Conservation (phyloP, 148 eudicot genomes). For the Nepenthes mirabilis region DNA sequence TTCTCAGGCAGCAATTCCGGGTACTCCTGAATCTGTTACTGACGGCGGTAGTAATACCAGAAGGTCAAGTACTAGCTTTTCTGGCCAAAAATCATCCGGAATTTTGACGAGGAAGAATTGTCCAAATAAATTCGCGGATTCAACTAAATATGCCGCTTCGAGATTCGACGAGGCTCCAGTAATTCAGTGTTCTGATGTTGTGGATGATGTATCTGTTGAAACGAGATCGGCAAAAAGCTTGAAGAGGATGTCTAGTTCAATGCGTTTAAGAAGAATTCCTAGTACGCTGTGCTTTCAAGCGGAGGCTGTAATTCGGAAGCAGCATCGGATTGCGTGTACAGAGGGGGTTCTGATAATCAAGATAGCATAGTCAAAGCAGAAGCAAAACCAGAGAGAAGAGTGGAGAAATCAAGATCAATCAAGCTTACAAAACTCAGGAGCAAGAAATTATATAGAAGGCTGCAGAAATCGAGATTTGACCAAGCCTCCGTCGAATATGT, state of each 20-base stretch:
- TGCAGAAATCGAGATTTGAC: slow-evolving; percentile 29
- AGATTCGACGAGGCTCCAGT: neutral
- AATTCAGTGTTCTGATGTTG: slow-evolving; percentile 7
- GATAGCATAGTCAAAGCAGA: slow-evolving; percentile 11
- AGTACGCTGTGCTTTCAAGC: slow-evolving; percentile 10
- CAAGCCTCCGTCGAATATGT: slow-evolving; percentile 6
- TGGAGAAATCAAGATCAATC: slow-evolving; percentile 35
- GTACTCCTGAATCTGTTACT: slow-evolving; percentile 9
- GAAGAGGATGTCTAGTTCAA: slow-evolving; percentile 21
- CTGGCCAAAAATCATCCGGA: neutral
- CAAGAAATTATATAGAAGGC: slow-evolving; percentile 25
- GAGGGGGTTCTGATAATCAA: slow-evolving; percentile 6
- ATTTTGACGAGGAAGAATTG: too few species aligned
- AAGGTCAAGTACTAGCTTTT: neutral
- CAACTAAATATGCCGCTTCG: neutral
- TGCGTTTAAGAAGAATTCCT: slow-evolving; percentile 15
- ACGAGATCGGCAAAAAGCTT: slow-evolving; percentile 11
- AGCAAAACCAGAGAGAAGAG: slow-evolving; percentile 14
- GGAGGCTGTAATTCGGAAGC: slow-evolving; percentile 28
- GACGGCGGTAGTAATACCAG: slow-evolving; percentile 2
- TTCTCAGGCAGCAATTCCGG: slow-evolving; percentile 16
- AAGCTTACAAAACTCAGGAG: slow-evolving; percentile 24
- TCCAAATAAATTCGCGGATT: neutral
- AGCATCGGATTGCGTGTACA: slow-evolving; percentile 6
- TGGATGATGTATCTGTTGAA: slow-evolving; percentile 8